These are phyloP conservation scores for Corymbia citriodora DNA, from an alignment of 441 rosid species.

Conservation along the genomic window DNA sequence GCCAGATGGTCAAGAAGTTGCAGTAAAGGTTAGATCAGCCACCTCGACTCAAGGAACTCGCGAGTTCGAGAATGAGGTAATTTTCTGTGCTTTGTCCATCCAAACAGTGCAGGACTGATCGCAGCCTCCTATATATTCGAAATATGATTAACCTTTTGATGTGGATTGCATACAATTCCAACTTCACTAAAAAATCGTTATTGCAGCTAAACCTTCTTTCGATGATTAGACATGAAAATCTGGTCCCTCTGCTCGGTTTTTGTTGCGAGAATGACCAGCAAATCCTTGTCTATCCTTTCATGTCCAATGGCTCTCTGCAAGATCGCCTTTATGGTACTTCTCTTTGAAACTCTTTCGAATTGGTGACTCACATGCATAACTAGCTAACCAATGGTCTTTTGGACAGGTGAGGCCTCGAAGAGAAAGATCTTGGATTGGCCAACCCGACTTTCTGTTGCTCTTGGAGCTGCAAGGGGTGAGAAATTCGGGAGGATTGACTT, in stretches of 20 bases:
- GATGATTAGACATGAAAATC: slow-evolving; percentile 53
- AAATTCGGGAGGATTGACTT: neutral
- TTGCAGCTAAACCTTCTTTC: slow-evolving; percentile 66
- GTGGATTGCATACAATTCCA: neutral
- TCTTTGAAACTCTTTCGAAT: neutral
- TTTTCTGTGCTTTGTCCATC: neutral
- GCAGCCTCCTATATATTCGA: neutral
- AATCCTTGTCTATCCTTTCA: slow-evolving; percentile 68
- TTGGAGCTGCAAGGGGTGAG: slow-evolving; percentile 75
- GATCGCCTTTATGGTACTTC: slow-evolving; percentile 69
- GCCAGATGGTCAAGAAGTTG: slow-evolving; percentile 65
- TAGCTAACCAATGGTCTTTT: neutral
- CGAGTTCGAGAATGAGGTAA: slow-evolving; percentile 79
- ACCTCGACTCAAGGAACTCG: slow-evolving; percentile 75
- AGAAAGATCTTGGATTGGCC: slow-evolving; percentile 74
- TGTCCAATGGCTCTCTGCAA: slow-evolving; percentile 81
- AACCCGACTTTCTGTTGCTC: slow-evolving; percentile 70
- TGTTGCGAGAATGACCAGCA: slow-evolving; percentile 71
- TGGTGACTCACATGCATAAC: neutral
- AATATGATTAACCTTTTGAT: neutral
- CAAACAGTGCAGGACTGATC: neutral
- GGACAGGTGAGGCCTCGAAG: slow-evolving; percentile 62
- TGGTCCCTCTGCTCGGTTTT: slow-evolving; percentile 73
- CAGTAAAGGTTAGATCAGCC: slow-evolving; percentile 75
- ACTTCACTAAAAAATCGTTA: neutral